Evolutionary conservation across 2,329 filamentous ascomycete genomes (phyloP).

Genomic region (Pseudogymnoascus sp.): DNA sequence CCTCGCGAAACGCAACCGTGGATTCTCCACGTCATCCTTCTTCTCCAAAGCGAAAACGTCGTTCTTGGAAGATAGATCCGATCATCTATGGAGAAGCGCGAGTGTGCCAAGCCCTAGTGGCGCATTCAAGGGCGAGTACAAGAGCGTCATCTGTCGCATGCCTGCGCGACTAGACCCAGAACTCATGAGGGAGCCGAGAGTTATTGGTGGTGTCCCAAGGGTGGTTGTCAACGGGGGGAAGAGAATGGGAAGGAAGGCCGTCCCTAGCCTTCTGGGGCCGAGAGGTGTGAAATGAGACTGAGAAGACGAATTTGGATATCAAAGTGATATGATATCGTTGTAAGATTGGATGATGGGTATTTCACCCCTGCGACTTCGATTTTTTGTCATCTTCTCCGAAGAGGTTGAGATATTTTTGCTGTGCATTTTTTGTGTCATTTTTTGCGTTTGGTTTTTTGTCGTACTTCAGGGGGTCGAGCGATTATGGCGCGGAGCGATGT

Average conservation of each 20-base stretch:
- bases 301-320: not conserved
- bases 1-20: slow-evolving; percentile 63
- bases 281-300: not conserved
- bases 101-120: slow-evolving; percentile 53
- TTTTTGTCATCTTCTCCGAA: not conserved
- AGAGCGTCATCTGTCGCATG: slow-evolving; percentile 52
- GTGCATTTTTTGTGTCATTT: not conserved
- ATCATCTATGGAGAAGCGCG: slow-evolving; percentile 71
- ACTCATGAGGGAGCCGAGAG: slow-evolving; percentile 85
- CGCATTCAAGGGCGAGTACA: slow-evolving; percentile 57
- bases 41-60: slow-evolving; percentile 35
- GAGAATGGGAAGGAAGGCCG: slow-evolving; percentile 28
- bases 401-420: not conserved
- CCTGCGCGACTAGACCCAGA: slow-evolving; percentile 78
- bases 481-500: slow-evolving; percentile 7
- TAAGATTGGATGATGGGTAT: not conserved
- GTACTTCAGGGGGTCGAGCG: not conserved
- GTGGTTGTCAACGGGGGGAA: slow-evolving; percentile 31
- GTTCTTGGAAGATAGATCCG: slow-evolving; percentile 64
- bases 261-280: slow-evolving; percentile 28
- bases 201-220: slow-evolving; percentile 78
- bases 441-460: not conserved
- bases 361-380: not conserved
- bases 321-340: not conserved
- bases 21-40: slow-evolving; percentile 54